Evolutionary conservation across 108 stramenopile genomes (phyloP).

Genomic region (Nannochloropsis gaditana): DNA sequence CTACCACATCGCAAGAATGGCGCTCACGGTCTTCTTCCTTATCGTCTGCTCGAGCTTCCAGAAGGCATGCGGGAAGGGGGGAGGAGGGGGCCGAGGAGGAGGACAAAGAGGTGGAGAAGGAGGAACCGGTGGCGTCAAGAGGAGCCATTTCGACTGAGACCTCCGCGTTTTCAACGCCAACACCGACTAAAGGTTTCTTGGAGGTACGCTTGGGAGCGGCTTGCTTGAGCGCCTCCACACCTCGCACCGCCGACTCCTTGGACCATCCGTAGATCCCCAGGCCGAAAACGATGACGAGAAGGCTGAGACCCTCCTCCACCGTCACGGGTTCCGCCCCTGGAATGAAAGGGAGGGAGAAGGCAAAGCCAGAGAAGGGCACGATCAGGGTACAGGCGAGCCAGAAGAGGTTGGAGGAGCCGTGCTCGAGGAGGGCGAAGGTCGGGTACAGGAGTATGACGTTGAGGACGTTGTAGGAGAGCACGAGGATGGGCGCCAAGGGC

Average conservation of each 20-base stretch:
- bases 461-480: not conserved
- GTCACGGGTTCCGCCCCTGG: not conserved
- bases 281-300: not conserved
- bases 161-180: no score
- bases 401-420: not conserved
- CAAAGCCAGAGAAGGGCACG: not conserved
- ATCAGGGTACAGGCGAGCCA: constrained; percentile 4
- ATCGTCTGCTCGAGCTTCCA: no score
- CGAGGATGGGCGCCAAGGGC: constrained; percentile 2
- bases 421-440: not conserved
- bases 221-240: not conserved
- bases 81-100: not conserved
- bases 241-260: not conserved
- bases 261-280: constrained; percentile 11
- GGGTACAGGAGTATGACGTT: not conserved
- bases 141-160: not conserved
- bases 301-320: not conserved
- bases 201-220: no score
- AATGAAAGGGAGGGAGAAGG: not conserved
- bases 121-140: not conserved
- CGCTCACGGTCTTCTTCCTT: no score
- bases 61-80: not conserved
- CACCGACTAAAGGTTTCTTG: no score
- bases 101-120: not conserved
- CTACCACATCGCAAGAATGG: no score